Percentiles rank a stretch among this genome's conserved stretches.
These are phyloP conservation scores for Trapa bicornis DNA, from an alignment of 345 rosid species.

Conservation along the genomic window DNA sequence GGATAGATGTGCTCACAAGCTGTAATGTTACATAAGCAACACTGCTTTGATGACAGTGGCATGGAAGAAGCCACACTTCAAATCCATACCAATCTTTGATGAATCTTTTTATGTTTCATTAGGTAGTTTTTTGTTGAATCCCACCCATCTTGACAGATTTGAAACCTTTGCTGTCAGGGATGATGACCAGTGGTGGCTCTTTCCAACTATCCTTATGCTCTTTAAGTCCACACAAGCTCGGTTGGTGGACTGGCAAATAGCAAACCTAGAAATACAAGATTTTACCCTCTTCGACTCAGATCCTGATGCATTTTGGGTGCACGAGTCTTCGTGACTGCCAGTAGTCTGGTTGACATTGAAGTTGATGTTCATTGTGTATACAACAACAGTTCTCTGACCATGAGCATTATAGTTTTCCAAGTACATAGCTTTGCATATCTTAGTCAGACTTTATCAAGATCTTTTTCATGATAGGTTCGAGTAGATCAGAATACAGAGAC, in stretches of 20 bases:
- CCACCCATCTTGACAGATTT: background rate
- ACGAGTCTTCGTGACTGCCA: slow-evolving; percentile 50
- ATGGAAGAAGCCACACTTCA: background rate
- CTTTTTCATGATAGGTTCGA: background rate
- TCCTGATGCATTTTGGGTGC: slow-evolving; percentile 87
- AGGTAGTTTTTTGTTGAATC: background rate
- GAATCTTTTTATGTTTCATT: background rate
- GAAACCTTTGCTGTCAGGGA: slow-evolving; percentile 31
- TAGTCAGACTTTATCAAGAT: background rate
- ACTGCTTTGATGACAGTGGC: background rate
- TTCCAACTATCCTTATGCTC: slow-evolving; percentile 58
- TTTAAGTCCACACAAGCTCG: slow-evolving; percentile 76
- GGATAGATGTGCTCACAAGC: background rate
- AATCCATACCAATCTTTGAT: too few relatives aligned
- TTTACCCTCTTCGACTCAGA: slow-evolving; percentile 69
- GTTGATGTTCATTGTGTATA: background rate
- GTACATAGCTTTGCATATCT: slow-evolving; percentile 1
- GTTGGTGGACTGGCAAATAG: slow-evolving; percentile 80
- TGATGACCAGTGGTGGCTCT: slow-evolving; percentile 85
- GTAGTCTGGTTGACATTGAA: background rate
- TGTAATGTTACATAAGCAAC: background rate
- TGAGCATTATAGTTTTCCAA: background rate
- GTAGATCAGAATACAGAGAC: background rate
- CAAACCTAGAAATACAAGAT: slow-evolving; percentile 80
- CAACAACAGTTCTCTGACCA: background rate